Base-by-base conservation (phyloP, 2,329 filamentous ascomycete genomes). In the Taxawa tesnikishii region DNA sequence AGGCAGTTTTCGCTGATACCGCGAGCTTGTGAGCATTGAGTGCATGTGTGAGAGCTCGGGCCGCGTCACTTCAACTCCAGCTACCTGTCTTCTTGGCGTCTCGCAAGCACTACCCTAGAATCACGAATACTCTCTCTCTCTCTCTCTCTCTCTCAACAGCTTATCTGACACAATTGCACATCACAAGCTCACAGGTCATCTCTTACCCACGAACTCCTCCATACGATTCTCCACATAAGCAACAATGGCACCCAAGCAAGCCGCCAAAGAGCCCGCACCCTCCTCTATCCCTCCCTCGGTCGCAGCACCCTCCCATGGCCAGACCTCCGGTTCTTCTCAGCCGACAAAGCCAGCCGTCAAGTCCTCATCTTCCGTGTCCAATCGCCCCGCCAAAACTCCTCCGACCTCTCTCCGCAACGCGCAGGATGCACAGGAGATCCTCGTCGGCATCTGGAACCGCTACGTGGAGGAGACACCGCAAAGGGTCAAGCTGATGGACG, bases 401-500 rank as follows among this genome's bases (percentile, higher is more conserved):
- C 36, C 40, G 4, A 25, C 28, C 4, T 23, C 33, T 11, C 32
- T 11, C 15, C 44, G 37, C 21, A 48, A 45, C 38, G 33, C 47
- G 10, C 44, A 54, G 40, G 54, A 59, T 35, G 52, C 59, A 26
- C 56, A 61, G 50, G 65, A 78, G 48, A 81, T 92, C 42, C 63
- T 77, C 26, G 47, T 67, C 34, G 76, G 75, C 51, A 68, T 94
- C 45, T 80, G 78, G 70, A 64, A 75, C 46, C 75, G 83, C 58
- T 98, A 98, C 60, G 56, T 78, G 34, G 64, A 79, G 44, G 70
- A 75, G 45, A 98, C 90, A 27, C 77, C 88, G 28, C 87, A 94
- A 68, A 76, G 88, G 41, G 88, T 80, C 29, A 90, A 93, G 70
- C 72, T 98, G 39, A 71, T 96, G 40, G 90, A 98, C 57, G 72